Conservation (phyloP, 2,329 filamentous ascomycete species). For the Monosporascus sp. region DNA sequence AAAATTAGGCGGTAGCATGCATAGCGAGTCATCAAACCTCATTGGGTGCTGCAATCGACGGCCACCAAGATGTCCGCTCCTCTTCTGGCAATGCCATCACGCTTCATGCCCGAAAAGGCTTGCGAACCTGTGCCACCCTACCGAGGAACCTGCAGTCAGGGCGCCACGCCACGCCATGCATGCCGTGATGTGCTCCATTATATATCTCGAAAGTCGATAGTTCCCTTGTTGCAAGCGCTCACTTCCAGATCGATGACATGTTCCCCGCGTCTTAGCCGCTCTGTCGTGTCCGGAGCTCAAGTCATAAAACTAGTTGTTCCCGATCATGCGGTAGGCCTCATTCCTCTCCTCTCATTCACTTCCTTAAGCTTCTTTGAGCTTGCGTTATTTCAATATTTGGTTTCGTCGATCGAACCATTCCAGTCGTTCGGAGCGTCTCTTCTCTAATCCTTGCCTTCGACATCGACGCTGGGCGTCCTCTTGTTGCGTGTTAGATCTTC, state of each 20-base stretch:
- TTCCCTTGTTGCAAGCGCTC: conserved; percentile 23
- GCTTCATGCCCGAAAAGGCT: conserved; percentile 21
- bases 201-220: conserved; percentile 7
- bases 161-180: conserved; percentile 21
- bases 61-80: conserved; percentile 17
- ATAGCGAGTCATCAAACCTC: conserved; percentile 8
- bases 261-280: conserved; percentile 25
- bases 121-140: conserved; percentile 18
- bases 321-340: conserved; percentile 16
- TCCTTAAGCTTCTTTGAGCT: conserved; percentile 27
- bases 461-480: conserved; percentile 27
- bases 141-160: conserved; percentile 17
- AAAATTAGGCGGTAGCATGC: conserved; percentile 22
- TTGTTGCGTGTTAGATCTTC: conserved; percentile 13
- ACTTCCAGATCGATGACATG: conserved; percentile 12
- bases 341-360: conserved; percentile 18
- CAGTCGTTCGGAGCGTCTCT: conserved; percentile 32
- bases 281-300: conserved; percentile 11
- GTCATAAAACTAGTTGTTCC: conserved; percentile 27
- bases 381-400: conserved; percentile 28
- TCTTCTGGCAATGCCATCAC: conserved; percentile 19
- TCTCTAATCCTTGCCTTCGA: conserved; percentile 24
- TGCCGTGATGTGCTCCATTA: conserved; percentile 14
- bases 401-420: conserved; percentile 43
- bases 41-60: conserved; percentile 20